A percentile compares a stretch with the other conserved stretches of the same genome.
phyloP scores from a whole-genome alignment of 176 grass and related monocot genomes.

The Oryza brachyantha region DNA sequence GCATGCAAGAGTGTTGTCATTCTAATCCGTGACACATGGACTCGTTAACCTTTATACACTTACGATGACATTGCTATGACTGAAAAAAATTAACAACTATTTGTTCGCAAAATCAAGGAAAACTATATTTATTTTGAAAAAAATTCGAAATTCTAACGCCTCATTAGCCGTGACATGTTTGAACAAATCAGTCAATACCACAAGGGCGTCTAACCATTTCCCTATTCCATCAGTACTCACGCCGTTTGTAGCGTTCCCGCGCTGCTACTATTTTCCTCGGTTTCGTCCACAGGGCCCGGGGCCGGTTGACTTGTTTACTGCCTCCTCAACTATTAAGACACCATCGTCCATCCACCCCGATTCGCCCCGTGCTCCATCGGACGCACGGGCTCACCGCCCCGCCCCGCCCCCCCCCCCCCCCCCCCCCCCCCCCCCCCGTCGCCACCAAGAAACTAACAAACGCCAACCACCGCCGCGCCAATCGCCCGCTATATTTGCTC shows the following conservation, averaged over 20 bases:
- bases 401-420: not conserved
- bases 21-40: too few species aligned
- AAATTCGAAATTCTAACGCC: too few species aligned
- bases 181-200: not conserved
- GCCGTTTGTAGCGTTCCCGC: constrained; percentile 36
- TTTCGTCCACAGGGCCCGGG: not conserved
- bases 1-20: too few species aligned
- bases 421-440: not conserved
- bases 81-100: too few species aligned
- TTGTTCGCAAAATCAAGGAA: too few species aligned
- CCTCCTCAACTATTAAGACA: constrained; percentile 6
- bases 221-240: not conserved
- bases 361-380: not conserved
- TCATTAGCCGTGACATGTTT: too few species aligned
- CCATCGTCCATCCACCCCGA: constrained; percentile 16
- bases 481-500: not conserved
- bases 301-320: not conserved
- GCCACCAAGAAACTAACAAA: constrained; percentile 4
- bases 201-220: constrained; percentile 4
- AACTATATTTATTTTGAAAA: too few species aligned
- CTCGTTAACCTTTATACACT: too few species aligned
- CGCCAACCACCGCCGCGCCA: not conserved
- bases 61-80: too few species aligned
- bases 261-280: not conserved
- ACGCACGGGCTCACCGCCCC: constrained; percentile 11